Evolutionary conservation across 441 rosid species (phyloP), one percentile per base, ranked within the genome.

Genomic region (Cnidoscolus chayamansa): DNA sequence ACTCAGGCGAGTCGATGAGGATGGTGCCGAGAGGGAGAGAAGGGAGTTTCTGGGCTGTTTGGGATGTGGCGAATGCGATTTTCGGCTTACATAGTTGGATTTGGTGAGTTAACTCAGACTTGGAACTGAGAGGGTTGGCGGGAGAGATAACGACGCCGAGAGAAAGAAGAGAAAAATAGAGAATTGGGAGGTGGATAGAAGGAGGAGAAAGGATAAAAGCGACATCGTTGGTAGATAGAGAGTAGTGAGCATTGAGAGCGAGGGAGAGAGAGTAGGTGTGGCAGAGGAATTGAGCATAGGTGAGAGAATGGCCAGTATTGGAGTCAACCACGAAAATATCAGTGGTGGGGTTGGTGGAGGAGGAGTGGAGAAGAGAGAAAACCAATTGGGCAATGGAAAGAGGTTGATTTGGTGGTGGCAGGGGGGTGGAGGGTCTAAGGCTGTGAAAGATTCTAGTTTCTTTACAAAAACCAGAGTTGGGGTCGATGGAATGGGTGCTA

Each of bases 1-100:
- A 94, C 83, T 84, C 90, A 7, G 93, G 92, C 31, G 97, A 92
- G 83, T 94, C 97, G 64, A 90, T 51, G 65, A 89, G 74, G 78
- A 94, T 62, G 35, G 80, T 80, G 40, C 88, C 89, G 56, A 73
- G 86, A 55, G 83, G 84, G 45, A 83, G 83, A 2, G 81, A 25
- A 0, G 86, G 87, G 57, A 94, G 65, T 62, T 82, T 89, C 7
- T 73, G 71, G 59, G 88, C 88, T 20, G 86, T 77, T 48, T 74
- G 73, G 48, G 93, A 81, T 43, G 96, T 88, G 62, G 96, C 87
- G 70, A 94, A 94, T 43, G 91, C 97, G 71, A 94, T 77, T 70
- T 78, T 84, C 10, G 98, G 97, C 31, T 78, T 78, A 59, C 82
- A 56, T 76, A 94, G 87, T 73, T 78, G 74, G 65, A 87, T 57